Conservation (phyloP, 23 red algal genomes). For the Chondrus crispus region DNA sequence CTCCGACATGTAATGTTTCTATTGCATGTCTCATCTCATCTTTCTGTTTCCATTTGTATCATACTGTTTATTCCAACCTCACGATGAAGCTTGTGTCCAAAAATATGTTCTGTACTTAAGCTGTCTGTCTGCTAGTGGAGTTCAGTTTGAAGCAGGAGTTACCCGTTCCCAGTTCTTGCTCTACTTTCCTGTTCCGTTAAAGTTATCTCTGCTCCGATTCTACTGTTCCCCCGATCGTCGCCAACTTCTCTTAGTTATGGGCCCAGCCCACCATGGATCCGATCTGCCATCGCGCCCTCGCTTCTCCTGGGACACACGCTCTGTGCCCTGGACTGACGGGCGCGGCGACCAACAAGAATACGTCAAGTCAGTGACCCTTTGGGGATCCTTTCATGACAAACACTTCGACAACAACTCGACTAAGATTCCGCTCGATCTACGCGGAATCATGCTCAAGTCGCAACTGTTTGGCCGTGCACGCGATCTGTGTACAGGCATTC, state of each 20-base stretch:
- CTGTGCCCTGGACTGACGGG: neutral
- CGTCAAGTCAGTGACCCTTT: neutral
- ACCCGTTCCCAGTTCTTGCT: no score
- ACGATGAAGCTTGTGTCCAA: no score
- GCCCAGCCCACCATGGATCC: neutral
- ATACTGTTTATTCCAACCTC: no score
- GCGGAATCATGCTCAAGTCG: neutral
- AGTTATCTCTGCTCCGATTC: no score
- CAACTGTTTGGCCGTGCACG: slow-evolving; percentile 10
- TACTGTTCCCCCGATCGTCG: no score
- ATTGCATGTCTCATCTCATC: no score
- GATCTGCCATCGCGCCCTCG: neutral
- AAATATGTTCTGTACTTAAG: no score
- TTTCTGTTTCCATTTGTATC: no score
- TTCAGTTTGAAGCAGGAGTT: no score
- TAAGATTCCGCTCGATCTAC: neutral
- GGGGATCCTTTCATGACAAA: slow-evolving; percentile 17
- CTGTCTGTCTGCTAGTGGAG: no score
- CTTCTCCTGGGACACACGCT: neutral
- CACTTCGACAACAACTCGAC: neutral
- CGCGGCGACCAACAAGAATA: neutral
- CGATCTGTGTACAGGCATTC: neutral
- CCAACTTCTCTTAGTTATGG: slow-evolving; percentile 44
- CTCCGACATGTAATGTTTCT: no score
- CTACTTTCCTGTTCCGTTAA: no score